phyloP scores from a whole-genome alignment of 495 filamentous ascomycete species.

The Lindgomyces ingoldianus region DNA sequence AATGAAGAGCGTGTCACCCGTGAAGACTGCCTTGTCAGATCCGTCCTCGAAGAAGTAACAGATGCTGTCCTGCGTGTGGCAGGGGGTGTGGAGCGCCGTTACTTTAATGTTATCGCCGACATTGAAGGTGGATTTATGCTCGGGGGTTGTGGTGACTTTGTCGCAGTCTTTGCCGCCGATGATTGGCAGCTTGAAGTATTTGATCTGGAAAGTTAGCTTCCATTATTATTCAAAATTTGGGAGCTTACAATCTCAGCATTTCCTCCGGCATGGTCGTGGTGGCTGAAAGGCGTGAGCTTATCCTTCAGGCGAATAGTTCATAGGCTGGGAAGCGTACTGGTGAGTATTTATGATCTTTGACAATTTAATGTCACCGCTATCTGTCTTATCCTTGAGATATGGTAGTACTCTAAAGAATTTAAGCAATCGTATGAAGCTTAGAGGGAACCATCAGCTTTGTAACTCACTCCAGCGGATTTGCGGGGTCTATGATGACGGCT shows the following conservation, averaged over 20 bases:
- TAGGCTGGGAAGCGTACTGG: slow-evolving; percentile 71
- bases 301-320: no score
- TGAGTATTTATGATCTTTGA: slow-evolving; percentile 94
- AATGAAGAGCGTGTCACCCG: slow-evolving; percentile 94
- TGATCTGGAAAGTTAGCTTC: slow-evolving; percentile 56
- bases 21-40: slow-evolving; percentile 79
- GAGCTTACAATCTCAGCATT: slow-evolving; percentile 72
- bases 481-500: slow-evolving; percentile 95
- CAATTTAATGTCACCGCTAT: slow-evolving; percentile 73
- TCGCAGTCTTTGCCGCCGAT: slow-evolving; percentile 88
- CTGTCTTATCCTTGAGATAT: slow-evolving; percentile 70
- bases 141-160: slow-evolving; percentile 71
- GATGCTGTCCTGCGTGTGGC: slow-evolving; percentile 97
- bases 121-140: slow-evolving; percentile 74
- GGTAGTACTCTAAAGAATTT: slow-evolving; percentile 71
- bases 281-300: slow-evolving; percentile 60
- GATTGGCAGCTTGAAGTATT: slow-evolving; percentile 65
- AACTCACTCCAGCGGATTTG: slow-evolving; percentile 87
- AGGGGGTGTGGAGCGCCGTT: slow-evolving; percentile 90
- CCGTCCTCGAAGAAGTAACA: slow-evolving; percentile 84
- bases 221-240: neutral
- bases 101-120: slow-evolving; percentile 81
- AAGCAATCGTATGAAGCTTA: neutral
- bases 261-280: slow-evolving; percentile 93
- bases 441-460: neutral